A percentile compares a stretch with the other conserved stretches of the same genome.
These are phyloP conservation scores for Fusarium nisikadoi DNA, from an alignment of 2,329 filamentous ascomycete genomes.

Conservation along the genomic window DNA sequence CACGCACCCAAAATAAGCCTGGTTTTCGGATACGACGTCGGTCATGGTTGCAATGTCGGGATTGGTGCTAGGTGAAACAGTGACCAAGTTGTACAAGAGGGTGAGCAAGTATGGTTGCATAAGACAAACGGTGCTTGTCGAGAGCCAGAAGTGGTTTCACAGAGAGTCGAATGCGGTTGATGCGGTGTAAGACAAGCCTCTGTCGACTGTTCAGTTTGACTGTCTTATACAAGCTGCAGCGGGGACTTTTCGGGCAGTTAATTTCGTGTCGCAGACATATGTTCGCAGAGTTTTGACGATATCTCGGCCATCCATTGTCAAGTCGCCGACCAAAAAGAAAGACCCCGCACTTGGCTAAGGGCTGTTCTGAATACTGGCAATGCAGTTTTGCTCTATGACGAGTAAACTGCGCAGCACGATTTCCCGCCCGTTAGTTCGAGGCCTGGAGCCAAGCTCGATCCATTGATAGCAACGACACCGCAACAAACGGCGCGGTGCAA, in stretches of 20 bases:
- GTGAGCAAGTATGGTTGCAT: constrained; percentile 15
- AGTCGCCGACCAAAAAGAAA: constrained; percentile 3
- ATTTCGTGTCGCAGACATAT: constrained; percentile 19
- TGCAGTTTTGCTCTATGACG: background rate
- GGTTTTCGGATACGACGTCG: constrained; percentile 49
- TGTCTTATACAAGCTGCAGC: constrained; percentile 36
- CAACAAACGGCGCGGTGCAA: background rate
- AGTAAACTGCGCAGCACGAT: background rate
- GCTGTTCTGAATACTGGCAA: background rate
- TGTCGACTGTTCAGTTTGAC: background rate
- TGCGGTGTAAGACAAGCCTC: constrained; percentile 9
- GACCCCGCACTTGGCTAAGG: constrained; percentile 18
- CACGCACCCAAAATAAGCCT: constrained; percentile 57
- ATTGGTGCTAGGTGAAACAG: constrained; percentile 36
- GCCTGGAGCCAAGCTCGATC: background rate
- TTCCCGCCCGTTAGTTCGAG: background rate
- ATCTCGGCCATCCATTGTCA: constrained; percentile 20
- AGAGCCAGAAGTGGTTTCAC: constrained; percentile 12
- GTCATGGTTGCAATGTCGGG: constrained; percentile 47
- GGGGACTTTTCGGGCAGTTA: constrained; percentile 50
- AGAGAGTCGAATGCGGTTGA: constrained; percentile 1
- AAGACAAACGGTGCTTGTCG: constrained; percentile 13
- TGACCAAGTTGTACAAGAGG: constrained; percentile 16
- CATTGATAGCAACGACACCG: background rate
- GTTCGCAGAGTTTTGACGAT: constrained; percentile 28